These are phyloP conservation scores for Tardiomyces digboiensis DNA, from an alignment of 1,139 yeast genomes.

Conservation along the genomic window DNA sequence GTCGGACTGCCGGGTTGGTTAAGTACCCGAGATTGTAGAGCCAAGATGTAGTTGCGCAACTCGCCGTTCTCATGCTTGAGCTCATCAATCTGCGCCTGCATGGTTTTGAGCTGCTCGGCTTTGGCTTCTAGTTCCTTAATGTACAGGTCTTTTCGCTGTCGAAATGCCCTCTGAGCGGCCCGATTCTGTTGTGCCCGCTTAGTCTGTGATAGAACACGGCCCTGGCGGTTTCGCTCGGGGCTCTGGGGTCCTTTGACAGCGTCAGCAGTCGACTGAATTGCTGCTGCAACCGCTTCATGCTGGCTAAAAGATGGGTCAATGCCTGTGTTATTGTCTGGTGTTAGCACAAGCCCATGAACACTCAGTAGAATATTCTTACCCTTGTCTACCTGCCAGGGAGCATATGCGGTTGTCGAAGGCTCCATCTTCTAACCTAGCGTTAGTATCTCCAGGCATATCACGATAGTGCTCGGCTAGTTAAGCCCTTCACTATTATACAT, in stretches of 20 bases:
- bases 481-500: too few relatives aligned
- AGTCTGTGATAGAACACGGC: slow-evolving; percentile 49
- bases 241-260: background rate
- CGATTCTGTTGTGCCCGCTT: slow-evolving; percentile 87
- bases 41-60: slow-evolving; percentile 63
- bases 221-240: background rate
- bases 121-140: slow-evolving; percentile 68
- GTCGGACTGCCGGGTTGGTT: slow-evolving; percentile 24
- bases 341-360: background rate
- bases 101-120: slow-evolving; percentile 49
- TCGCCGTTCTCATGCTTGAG: slow-evolving; percentile 61
- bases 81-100: slow-evolving; percentile 53
- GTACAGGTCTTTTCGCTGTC: slow-evolving; percentile 70
- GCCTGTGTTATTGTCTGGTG: background rate
- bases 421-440: background rate
- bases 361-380: background rate
- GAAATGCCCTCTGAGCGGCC: slow-evolving; percentile 80
- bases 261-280: background rate
- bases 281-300: background rate
- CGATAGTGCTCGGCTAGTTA: too few relatives aligned
- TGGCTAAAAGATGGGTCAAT: background rate
- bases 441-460: too few relatives aligned
- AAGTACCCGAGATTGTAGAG: slow-evolving; percentile 56
- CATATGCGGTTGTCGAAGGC: background rate
- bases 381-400: background rate